phyloP scores from a whole-genome alignment of 495 filamentous ascomycete genomes.

The Eremomyces bilateralis region DNA sequence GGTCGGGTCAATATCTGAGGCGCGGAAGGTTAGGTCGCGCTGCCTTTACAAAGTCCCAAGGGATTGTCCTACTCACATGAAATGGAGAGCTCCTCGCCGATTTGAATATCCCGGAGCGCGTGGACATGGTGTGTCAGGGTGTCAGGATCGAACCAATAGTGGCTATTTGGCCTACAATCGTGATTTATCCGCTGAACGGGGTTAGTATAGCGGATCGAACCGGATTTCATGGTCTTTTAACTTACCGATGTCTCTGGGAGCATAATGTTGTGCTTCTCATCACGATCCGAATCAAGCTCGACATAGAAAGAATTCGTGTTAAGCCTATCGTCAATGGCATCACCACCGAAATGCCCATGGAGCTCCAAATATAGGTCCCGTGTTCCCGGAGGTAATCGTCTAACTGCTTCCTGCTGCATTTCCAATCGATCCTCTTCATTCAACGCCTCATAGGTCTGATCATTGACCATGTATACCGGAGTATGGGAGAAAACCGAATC shows the following conservation, averaged over 20 bases:
- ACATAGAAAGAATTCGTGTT: background rate
- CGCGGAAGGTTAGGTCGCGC: background rate
- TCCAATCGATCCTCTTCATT: background rate
- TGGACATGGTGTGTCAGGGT: background rate
- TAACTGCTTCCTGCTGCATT: background rate
- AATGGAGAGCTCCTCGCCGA: background rate
- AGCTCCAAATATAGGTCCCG: background rate
- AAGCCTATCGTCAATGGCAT: background rate
- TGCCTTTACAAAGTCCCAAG: background rate
- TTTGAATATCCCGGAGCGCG: background rate
- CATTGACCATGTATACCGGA: background rate
- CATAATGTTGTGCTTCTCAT: background rate
- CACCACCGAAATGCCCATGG: slow-evolving; percentile 1
- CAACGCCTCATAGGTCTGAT: background rate
- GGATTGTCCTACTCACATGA: background rate
- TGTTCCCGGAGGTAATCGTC: background rate
- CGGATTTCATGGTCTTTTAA: background rate
- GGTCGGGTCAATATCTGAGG: background rate
- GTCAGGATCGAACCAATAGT: background rate
- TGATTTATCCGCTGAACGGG: background rate
- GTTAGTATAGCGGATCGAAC: background rate
- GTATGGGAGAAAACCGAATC: background rate
- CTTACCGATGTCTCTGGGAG: slow-evolving; percentile 1
- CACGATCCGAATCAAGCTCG: background rate
- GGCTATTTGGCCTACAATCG: background rate